Evolutionary conservation across 306 rosid genomes (phyloP).

Genomic region (Quercus berberidifolia): DNA sequence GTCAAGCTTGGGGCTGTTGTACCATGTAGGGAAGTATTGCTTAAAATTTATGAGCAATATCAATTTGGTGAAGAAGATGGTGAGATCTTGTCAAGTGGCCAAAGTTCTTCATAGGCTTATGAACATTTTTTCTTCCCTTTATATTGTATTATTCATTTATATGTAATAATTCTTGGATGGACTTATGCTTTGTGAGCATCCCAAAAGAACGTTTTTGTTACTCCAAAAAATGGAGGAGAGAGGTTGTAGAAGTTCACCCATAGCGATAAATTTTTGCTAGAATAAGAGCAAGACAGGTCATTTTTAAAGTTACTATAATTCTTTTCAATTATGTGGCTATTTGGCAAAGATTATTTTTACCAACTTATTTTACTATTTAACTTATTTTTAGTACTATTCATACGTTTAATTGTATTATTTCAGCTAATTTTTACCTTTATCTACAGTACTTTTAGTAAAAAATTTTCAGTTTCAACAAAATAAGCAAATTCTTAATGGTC

Average conservation of each 20-base stretch:
- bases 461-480: too few species aligned
- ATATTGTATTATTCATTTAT: not conserved
- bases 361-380: too few species aligned
- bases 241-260: not conserved
- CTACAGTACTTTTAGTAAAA: rapidly evolving
- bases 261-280: too few species aligned
- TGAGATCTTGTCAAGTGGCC: conserved; percentile 36
- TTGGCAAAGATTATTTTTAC: too few species aligned
- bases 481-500: too few species aligned
- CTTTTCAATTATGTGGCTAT: too few species aligned
- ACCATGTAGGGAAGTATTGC: conserved; percentile 80
- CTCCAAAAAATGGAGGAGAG: not conserved
- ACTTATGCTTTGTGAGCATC: not conserved
- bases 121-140: not conserved
- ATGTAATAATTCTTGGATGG: conserved; percentile 23
- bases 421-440: rapidly evolving
- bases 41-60: conserved; percentile 49
- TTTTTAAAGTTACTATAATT: too few species aligned
- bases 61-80: conserved; percentile 53
- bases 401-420: rapidly evolving
- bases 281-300: too few species aligned
- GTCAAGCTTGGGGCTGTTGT: conserved; percentile 85
- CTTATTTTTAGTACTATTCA: too few species aligned
- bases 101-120: conserved; percentile 22
- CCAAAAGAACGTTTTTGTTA: not conserved